Percentiles rank a stretch among this genome's conserved stretches.
Evolutionary conservation across 2,329 filamentous ascomycete genomes (phyloP).

Genomic region (Immersiporthe knoxdaviesiana): DNA sequence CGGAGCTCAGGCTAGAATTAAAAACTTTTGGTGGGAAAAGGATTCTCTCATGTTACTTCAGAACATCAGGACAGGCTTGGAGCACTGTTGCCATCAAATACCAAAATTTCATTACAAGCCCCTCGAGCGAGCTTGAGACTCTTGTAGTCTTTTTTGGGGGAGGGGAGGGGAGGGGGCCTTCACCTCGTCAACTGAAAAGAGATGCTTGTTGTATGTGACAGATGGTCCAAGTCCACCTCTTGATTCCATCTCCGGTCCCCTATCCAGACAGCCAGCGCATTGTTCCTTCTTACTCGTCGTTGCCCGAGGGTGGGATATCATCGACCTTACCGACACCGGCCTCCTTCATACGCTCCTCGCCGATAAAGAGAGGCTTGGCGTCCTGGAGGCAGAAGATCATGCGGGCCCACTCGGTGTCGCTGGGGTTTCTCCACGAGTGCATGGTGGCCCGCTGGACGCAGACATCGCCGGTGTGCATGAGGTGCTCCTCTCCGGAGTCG

Average conservation of each 20-base stretch:
- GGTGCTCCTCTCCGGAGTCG: constrained; percentile 48
- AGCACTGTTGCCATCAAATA: constrained; percentile 23
- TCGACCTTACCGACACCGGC: constrained; percentile 25
- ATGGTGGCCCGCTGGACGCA: constrained; percentile 53
- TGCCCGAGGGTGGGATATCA: constrained; percentile 21
- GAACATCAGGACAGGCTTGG: constrained; percentile 13
- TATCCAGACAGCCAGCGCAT: not conserved
- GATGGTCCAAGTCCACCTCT: not conserved
- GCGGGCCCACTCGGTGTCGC: constrained; percentile 46
- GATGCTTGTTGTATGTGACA: not conserved
- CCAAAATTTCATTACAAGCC: constrained; percentile 13
- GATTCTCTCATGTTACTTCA: constrained; percentile 6
- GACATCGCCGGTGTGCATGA: constrained; percentile 50
- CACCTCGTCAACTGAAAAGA: not conserved
- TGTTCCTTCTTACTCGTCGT: constrained; percentile 21
- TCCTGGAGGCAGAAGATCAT: constrained; percentile 38
- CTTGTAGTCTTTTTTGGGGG: too few species aligned
- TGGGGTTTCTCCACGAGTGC: constrained; percentile 48
- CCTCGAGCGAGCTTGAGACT: not conserved
- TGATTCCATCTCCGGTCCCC: not conserved
- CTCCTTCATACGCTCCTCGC: constrained; percentile 35
- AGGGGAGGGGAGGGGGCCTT: too few species aligned
- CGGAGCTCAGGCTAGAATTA: constrained; percentile 13
- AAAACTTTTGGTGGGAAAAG: constrained; percentile 13
- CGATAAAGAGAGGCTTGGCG: constrained; percentile 34